Evolutionary conservation across 2,329 filamentous ascomycete genomes (phyloP), one percentile per base, ranked within the genome.

Genomic region (Colletotrichum lupini): DNA sequence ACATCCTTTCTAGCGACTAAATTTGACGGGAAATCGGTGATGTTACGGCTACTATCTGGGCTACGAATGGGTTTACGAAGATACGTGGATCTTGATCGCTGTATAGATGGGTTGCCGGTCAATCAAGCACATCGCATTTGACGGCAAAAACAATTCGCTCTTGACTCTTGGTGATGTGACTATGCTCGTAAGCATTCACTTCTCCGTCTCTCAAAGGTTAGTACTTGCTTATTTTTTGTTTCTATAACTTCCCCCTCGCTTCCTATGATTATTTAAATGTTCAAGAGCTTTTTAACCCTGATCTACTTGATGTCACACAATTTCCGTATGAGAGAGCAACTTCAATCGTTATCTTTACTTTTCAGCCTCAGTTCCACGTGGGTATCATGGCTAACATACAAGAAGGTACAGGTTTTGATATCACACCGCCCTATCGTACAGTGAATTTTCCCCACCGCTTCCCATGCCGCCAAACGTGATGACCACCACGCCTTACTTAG

Each of bases 271-370:
- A 87, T 83, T 86, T 80, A 85, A 84, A 82, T 80, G 79, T 78
- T 85, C 87, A 89, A 87, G 89, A 91, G 89, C 89, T 91, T 91
- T 91, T 91, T 91, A 91, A 91, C 88, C 88, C 89, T 91, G 89
- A 89, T 81, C 83, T 80, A 78, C 79, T 86, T 90, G 87, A 90
- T 89, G 88, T 90, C 83, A 82, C 78, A 86, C 84, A 88, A 90
- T 82, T 81, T 88, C 83, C 78, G 77, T 90, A 90, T 91, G 89
- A 91, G 88, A 86, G 82, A 83, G 80, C 67, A 71, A 49, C 64
- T 70, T 52, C 55, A 68, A 52, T 73, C 32, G 72, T 26, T 76
- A 53, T 76, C 70, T 76, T 72, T 76, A 76, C 60, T 72, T 74
- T 76, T 76, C 53, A 77, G 74, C 63, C 69, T 58, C 61, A 61